Evolutionary conservation across 441 rosid species (phyloP).

Genomic region (Adansonia madagascariensis): DNA sequence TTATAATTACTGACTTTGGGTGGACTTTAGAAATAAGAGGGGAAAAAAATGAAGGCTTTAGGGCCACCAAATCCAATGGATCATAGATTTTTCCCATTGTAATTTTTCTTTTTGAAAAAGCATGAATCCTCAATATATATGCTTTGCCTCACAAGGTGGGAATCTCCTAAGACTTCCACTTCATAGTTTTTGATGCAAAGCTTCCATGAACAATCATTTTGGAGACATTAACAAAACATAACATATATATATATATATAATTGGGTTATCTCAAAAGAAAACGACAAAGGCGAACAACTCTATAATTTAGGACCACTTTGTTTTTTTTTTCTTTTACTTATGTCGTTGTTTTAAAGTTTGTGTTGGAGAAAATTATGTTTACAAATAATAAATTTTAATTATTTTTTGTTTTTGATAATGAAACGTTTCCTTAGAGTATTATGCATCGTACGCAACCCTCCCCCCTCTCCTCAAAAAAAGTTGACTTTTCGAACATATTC

Average conservation of each 20-base stretch:
- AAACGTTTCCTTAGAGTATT: not conserved
- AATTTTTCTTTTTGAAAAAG: not conserved
- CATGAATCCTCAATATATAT: not conserved
- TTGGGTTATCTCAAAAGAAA: not conserved
- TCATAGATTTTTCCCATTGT: not conserved
- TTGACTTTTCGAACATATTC: not conserved
- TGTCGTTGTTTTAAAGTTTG: not conserved
- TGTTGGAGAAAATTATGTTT: not conserved
- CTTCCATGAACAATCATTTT: not conserved
- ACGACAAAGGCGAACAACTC: not conserved
- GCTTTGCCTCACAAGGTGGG: not conserved
- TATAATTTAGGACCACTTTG: slow-evolving; percentile 5
- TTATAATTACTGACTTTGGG: not conserved
- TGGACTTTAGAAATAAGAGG: not conserved
- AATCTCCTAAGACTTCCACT: slow-evolving; percentile 12
- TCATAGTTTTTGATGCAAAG: not conserved
- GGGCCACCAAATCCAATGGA: not conserved
- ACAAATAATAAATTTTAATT: not conserved
- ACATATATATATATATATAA: not conserved
- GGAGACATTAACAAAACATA: not conserved
- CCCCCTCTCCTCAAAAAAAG: not conserved
- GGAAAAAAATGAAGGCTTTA: not conserved
- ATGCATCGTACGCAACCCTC: too few species aligned
- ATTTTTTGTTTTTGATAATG: not conserved
- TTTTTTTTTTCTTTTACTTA: too few species aligned